phyloP scores from a whole-genome alignment of 2,329 filamentous ascomycete species.

The Epichloe hybrida region DNA sequence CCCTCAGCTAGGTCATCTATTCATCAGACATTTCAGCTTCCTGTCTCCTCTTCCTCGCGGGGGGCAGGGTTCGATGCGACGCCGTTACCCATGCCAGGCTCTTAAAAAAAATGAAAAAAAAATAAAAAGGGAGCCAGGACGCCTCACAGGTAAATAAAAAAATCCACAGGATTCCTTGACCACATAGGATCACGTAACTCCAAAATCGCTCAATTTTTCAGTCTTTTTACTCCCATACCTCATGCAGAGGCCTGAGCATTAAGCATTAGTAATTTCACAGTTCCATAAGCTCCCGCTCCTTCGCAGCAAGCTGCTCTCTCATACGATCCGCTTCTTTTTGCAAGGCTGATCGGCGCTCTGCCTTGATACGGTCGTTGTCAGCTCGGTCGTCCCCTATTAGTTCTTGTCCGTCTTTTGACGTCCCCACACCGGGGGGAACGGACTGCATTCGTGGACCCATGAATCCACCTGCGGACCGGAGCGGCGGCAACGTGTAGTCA shows the following conservation, averaged over 20 bases:
- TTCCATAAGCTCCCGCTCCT: constrained; percentile 53
- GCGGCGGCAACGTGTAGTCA: constrained; percentile 27
- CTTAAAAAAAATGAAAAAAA: too few species aligned
- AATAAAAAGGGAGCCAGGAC: too few species aligned
- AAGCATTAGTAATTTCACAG: constrained; percentile 13
- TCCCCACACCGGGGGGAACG: constrained; percentile 13
- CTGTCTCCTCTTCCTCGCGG: too few species aligned
- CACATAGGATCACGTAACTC: background rate
- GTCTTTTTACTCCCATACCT: background rate
- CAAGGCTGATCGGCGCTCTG: constrained; percentile 51
- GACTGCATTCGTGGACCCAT: constrained; percentile 7
- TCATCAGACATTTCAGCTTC: too few species aligned
- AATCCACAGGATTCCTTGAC: too few species aligned
- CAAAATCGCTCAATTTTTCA: background rate
- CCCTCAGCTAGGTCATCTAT: too few species aligned
- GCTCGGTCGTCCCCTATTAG: constrained; percentile 13
- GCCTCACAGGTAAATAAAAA: too few species aligned
- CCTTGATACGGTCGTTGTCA: constrained; percentile 39
- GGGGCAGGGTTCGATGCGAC: too few species aligned
- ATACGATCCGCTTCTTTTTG: constrained; percentile 64
- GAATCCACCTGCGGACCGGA: constrained; percentile 26
- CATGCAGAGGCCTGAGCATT: background rate
- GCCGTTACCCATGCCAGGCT: too few species aligned
- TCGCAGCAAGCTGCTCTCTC: constrained; percentile 56
- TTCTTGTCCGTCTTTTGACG: constrained; percentile 6